Conservation (phyloP, 805 yeast genomes). For the Candida piceae region DNA sequence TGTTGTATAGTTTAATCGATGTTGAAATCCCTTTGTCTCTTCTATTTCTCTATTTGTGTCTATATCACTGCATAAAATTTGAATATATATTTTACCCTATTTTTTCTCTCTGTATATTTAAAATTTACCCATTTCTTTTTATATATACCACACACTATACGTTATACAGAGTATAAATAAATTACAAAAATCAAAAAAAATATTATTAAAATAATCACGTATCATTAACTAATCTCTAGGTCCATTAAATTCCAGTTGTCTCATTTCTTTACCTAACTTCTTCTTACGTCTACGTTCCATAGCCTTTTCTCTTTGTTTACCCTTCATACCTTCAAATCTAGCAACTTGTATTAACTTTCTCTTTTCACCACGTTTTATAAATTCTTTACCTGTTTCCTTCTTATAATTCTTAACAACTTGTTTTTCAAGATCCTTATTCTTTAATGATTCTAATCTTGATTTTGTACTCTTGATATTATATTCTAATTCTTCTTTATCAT, state of each 20-base stretch:
- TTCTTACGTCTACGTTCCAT: slow-evolving; percentile 86
- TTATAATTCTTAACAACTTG: slow-evolving; percentile 60
- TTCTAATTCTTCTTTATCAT: slow-evolving; percentile 50
- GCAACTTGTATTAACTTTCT: slow-evolving; percentile 71
- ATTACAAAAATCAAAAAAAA: background rate
- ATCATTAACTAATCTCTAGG: slow-evolving; percentile 2
- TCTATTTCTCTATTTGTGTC: too few relatives aligned
- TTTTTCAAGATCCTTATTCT: slow-evolving; percentile 69
- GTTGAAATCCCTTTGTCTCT: too few relatives aligned
- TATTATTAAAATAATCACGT: background rate
- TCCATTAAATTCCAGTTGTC: slow-evolving; percentile 29
- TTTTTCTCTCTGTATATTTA: too few relatives aligned
- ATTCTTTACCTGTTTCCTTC: slow-evolving; percentile 47
- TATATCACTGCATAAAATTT: too few relatives aligned
- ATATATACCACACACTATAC: too few relatives aligned
- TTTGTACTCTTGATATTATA: slow-evolving; percentile 56
- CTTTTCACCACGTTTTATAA: slow-evolving; percentile 64
- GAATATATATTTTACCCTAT: too few relatives aligned
- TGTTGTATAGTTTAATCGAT: too few relatives aligned
- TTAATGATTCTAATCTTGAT: slow-evolving; percentile 62
- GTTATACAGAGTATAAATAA: background rate
- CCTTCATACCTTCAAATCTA: slow-evolving; percentile 69
- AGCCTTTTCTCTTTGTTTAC: slow-evolving; percentile 69
- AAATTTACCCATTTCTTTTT: too few relatives aligned
- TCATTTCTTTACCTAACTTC: slow-evolving; percentile 77